Evolutionary conservation across 2,329 filamentous ascomycete species (phyloP).

Genomic region (Aspergillus costaricaensis): DNA sequence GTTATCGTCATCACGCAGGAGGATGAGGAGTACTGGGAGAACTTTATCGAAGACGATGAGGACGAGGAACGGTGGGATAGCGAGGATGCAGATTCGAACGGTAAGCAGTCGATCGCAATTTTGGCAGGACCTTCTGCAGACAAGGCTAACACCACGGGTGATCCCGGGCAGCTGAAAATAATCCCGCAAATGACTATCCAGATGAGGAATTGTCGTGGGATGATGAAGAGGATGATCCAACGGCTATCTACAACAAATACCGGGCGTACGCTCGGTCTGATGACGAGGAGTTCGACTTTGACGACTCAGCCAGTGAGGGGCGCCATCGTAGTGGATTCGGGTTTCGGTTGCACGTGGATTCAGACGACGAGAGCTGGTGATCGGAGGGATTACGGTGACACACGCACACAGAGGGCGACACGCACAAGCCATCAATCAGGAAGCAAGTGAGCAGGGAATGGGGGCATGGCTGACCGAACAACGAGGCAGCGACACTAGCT

Average conservation of each 20-base stretch:
- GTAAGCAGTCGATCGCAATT: conserved; percentile 32
- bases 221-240: conserved; percentile 47
- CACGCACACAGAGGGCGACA: background rate
- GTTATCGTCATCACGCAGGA: conserved; percentile 46
- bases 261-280: conserved; percentile 44
- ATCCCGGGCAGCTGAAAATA: conserved; percentile 46
- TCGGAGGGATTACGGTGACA: conserved; percentile 5
- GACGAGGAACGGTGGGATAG: conserved; percentile 58
- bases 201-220: conserved; percentile 52
- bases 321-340: conserved; percentile 25
- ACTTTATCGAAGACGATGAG: conserved; percentile 56
- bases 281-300: conserved; percentile 48
- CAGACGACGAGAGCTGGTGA: conserved; percentile 29
- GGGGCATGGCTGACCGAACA: conserved; percentile 1
- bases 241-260: conserved; percentile 44
- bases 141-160: conserved; percentile 6
- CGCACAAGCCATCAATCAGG: background rate
- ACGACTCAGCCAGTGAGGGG: conserved; percentile 38
- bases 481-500: conserved; percentile 7
- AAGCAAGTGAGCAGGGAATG: background rate
- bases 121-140: background rate
- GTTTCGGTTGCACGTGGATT: conserved; percentile 29
- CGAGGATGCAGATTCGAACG: conserved; percentile 65
- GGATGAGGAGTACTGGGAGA: conserved; percentile 58
- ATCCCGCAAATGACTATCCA: conserved; percentile 54